phyloP scores from a whole-genome alignment of 1,139 yeast genomes.

The Pichia sp. region DNA sequence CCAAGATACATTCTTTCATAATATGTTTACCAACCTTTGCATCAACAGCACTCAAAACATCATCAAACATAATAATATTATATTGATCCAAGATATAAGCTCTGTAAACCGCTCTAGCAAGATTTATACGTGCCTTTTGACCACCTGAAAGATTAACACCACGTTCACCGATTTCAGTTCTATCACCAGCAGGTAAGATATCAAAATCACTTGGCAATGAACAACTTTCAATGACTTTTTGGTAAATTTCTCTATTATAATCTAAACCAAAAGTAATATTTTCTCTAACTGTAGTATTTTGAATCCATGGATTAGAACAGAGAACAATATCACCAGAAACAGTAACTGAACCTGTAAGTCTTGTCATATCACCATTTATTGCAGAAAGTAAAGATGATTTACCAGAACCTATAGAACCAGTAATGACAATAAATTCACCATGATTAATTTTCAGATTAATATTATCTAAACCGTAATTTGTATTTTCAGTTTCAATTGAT shows the following conservation, averaged over 20 bases:
- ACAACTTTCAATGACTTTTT: conserved; percentile 55
- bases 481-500: conserved; percentile 4
- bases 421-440: conserved; percentile 62
- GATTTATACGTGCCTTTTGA: conserved; percentile 79
- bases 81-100: conserved; percentile 38
- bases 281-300: conserved; percentile 70
- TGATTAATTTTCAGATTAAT: conserved; percentile 39
- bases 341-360: conserved; percentile 41
- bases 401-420: conserved; percentile 70
- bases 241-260: conserved; percentile 49
- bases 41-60: conserved; percentile 87
- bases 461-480: conserved; percentile 36
- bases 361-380: conserved; percentile 55
- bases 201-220: conserved; percentile 65
- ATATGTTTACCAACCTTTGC: conserved; percentile 84
- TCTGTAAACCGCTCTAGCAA: conserved; percentile 75
- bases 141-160: conserved; percentile 93
- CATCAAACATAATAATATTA: conserved; percentile 71
- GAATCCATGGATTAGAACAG: conserved; percentile 71
- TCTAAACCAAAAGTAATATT: conserved; percentile 68
- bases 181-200: conserved; percentile 72
- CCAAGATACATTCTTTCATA: conserved; percentile 62
- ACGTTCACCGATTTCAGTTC: conserved; percentile 85
- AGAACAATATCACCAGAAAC: conserved; percentile 41
- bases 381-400: conserved; percentile 61